Conservation (phyloP, 169 alveolate genomes). For the Babesia bigemina region DNA sequence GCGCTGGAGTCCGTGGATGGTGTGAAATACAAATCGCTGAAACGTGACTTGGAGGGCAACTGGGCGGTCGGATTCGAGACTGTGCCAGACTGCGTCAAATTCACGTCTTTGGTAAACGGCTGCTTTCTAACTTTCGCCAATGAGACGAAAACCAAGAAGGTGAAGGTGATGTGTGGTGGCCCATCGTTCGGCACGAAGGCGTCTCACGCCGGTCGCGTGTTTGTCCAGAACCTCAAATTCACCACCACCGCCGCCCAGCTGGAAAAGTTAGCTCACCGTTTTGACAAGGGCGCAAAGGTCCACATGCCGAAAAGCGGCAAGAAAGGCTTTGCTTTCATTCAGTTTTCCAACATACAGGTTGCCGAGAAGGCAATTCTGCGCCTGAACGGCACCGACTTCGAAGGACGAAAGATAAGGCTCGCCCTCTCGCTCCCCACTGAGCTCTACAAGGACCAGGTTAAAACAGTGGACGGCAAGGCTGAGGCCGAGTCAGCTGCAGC, state of each 20-base stretch:
- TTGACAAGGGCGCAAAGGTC: conserved; percentile 50
- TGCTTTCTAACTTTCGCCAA: conserved; percentile 2
- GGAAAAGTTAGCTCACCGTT: conserved; percentile 6
- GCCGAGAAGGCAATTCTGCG: conserved; percentile 49
- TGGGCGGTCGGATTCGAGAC: conserved; percentile 44
- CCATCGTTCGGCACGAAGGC: conserved; percentile 43
- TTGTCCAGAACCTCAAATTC: conserved; percentile 63
- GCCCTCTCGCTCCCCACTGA: conserved; percentile 61
- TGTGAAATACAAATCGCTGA: conserved; percentile 29
- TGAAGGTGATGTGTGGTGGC: conserved; percentile 20
- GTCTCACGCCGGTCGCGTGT: conserved; percentile 49
- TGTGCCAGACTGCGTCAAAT: conserved; percentile 61
- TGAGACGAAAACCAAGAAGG: conserved; percentile 18
- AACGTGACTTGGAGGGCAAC: conserved; percentile 20
- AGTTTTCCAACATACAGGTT: conserved; percentile 38
- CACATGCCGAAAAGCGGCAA: conserved; percentile 42
- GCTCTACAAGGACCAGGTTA: conserved; percentile 22
- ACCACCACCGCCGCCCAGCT: conserved; percentile 19
- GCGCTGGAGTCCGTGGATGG: conserved; percentile 26
- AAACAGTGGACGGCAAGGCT: not conserved
- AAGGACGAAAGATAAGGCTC: conserved; percentile 51
- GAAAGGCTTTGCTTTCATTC: conserved; percentile 66
- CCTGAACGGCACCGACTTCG: conserved; percentile 53
- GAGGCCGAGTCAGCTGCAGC: not conserved
- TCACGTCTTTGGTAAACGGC: conserved; percentile 44